A percentile compares a stretch with the other conserved stretches of the same genome.
Evolutionary conservation across 2,329 filamentous ascomycete species (phyloP).

Genomic region (Nemania abortiva): DNA sequence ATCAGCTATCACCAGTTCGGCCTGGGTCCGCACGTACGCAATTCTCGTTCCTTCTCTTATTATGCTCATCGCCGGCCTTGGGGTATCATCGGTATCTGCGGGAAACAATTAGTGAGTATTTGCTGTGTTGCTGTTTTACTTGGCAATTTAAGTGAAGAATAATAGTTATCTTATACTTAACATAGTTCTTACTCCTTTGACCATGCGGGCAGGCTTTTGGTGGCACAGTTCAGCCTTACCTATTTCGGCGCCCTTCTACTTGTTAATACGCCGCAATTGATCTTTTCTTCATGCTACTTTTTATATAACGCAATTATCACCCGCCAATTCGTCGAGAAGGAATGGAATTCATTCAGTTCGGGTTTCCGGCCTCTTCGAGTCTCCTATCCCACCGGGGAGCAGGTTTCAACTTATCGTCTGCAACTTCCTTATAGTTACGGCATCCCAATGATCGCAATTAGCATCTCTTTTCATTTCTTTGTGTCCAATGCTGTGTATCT

Average conservation of each 20-base stretch:
- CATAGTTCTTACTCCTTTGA: not conserved
- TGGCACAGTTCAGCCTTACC: not conserved
- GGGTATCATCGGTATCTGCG: no score
- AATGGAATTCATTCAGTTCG: constrained; percentile 21
- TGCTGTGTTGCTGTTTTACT: no score
- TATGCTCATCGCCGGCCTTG: not conserved
- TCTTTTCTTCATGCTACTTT: constrained; percentile 8
- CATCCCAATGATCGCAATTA: not conserved
- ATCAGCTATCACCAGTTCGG: not conserved
- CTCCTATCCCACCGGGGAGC: constrained; percentile 9
- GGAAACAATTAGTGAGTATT: not conserved
- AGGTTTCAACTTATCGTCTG: constrained; percentile 16
- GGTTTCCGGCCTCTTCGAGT: constrained; percentile 1
- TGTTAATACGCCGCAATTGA: constrained; percentile 7
- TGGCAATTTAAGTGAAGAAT: no score
- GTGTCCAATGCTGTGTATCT: constrained; percentile 9
- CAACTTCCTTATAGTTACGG: constrained; percentile 19
- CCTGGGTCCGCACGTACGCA: not conserved
- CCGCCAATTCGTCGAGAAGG: constrained; percentile 6
- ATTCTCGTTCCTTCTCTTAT: not conserved
- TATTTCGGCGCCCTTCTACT: not conserved
- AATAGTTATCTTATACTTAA: no score
- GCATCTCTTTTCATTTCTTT: constrained; percentile 1
- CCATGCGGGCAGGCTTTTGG: not conserved
- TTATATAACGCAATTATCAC: constrained; percentile 13